These are phyloP conservation scores for Colletotrichum trifolii DNA, from an alignment of 2,329 filamentous ascomycete species.

Conservation along the genomic window DNA sequence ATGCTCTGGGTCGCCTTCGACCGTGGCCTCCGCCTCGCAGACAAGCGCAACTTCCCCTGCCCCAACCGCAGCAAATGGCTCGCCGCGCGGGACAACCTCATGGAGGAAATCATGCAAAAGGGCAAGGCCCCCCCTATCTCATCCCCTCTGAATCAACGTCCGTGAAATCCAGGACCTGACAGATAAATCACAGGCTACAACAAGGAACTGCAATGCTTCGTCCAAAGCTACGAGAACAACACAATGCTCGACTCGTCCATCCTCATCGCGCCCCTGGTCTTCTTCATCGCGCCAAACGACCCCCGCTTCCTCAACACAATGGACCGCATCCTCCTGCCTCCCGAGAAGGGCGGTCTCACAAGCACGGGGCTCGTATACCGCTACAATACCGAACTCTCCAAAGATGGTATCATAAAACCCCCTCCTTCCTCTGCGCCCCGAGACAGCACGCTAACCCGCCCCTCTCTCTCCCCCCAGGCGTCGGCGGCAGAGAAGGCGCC, in stretches of 20 bases:
- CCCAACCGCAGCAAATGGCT: conserved; percentile 76
- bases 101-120: conserved; percentile 82
- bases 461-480: conserved; percentile 57
- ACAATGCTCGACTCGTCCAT: conserved; percentile 80
- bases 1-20: conserved; percentile 88
- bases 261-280: conserved; percentile 80
- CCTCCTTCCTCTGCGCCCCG: background rate
- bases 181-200: conserved; percentile 68
- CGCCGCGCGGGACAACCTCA: conserved; percentile 72
- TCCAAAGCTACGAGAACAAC: conserved; percentile 80
- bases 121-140: conserved; percentile 45
- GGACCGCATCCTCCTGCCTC: conserved; percentile 76
- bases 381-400: conserved; percentile 75
- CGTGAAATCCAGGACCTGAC: too few relatives aligned
- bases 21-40: conserved; percentile 76
- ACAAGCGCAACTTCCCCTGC: conserved; percentile 81
- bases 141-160: too few relatives aligned
- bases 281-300: conserved; percentile 83
- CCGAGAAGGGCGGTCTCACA: conserved; percentile 80
- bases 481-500: conserved; percentile 79
- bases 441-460: background rate
- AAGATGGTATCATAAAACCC: conserved; percentile 66
- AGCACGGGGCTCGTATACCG: conserved; percentile 81
- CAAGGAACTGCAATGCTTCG: conserved; percentile 73
- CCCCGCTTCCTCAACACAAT: conserved; percentile 79